Evolutionary conservation across 2,329 filamentous ascomycete genomes (phyloP), one percentile per base, ranked within the genome.

Genomic region (Capronia coronata): DNA sequence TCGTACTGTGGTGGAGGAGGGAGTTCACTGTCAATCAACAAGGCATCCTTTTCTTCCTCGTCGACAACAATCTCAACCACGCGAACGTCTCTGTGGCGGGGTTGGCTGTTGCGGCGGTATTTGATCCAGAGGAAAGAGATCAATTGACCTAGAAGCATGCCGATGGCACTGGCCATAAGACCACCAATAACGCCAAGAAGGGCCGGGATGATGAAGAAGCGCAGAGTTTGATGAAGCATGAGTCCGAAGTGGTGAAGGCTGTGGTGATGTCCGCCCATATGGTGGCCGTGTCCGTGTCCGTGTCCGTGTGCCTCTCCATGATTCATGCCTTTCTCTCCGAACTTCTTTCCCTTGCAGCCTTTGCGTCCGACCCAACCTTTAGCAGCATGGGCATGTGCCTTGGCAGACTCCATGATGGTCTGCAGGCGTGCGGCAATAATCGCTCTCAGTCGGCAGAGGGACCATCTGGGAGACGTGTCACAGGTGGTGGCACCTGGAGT

Each of bases 111-210:
- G 21, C 59, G 53, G 40, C 53, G 46, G 38, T 50, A 67, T 49
- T 66, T 67, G 43, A 66, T 62, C 70, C 72, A 74, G 39, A 74
- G 42, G 59, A 69, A 72, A 23, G 71, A 64, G 35, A 73, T 64
- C 23, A 65, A 58, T 59, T 73, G 71, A 23, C 71, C 71, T 38
- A 73, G 63, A n/a, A 75, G 59, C 68, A 74, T 71, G 40, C 71
- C 72, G 37, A 75, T 56, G 8, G 68, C 69, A 51, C 68, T 71
- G 22, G 71, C 71, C 37, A 67, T 63, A 46, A 75, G 58, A 49
- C 71, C 71, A 22, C 71, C 70, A 21, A 71, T 60, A 25, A 74
- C 63, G 35, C 72, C 72, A 4, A 73, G 58, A 1, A 71, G 48
- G 23, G 69, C 69, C 2, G 71, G 72, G 41, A 75, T 61, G 40